Conservation (phyloP, 2,329 filamentous ascomycete genomes). For the Lizonia empirigonia region DNA sequence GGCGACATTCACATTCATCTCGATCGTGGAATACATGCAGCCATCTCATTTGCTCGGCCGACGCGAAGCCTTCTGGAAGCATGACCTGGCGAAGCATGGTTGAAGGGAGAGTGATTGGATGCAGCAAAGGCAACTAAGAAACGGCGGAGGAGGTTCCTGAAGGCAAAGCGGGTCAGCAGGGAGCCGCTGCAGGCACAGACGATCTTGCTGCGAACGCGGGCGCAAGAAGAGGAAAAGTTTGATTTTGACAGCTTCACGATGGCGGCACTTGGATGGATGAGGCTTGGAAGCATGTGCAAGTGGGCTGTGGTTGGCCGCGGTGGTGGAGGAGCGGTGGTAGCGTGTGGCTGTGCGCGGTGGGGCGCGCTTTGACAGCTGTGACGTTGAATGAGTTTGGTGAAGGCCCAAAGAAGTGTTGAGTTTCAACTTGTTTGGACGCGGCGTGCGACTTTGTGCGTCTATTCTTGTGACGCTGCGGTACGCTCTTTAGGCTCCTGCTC, state of each 20-base stretch:
- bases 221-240: constrained; percentile 18
- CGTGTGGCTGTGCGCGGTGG: constrained; percentile 22
- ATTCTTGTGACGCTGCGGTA: constrained; percentile 2
- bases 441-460: constrained; percentile 5
- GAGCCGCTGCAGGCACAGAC: constrained; percentile 42
- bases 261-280: constrained; percentile 18
- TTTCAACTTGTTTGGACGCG: constrained; percentile 12
- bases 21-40: neutral
- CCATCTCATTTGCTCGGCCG: constrained; percentile 22
- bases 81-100: constrained; percentile 21
- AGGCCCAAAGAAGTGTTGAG: constrained; percentile 17
- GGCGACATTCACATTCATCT: neutral
- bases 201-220: constrained; percentile 28
- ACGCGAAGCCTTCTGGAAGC: constrained; percentile 25
- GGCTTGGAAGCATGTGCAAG: constrained; percentile 13
- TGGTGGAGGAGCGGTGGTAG: constrained; percentile 3
- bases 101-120: constrained; percentile 23
- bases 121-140: constrained; percentile 8
- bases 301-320: constrained; percentile 19
- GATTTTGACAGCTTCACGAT: constrained; percentile 16
- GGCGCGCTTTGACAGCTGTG: constrained; percentile 14
- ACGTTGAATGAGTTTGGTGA: constrained; percentile 16
- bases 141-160: constrained; percentile 28
- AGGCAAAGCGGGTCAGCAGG: constrained; percentile 36
- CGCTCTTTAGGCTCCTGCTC: constrained; percentile 13